A percentile compares a stretch with the other conserved stretches of the same genome.
Conservation (phyloP, 2,329 filamentous ascomycete species). For the Ascochyta lentis region DNA sequence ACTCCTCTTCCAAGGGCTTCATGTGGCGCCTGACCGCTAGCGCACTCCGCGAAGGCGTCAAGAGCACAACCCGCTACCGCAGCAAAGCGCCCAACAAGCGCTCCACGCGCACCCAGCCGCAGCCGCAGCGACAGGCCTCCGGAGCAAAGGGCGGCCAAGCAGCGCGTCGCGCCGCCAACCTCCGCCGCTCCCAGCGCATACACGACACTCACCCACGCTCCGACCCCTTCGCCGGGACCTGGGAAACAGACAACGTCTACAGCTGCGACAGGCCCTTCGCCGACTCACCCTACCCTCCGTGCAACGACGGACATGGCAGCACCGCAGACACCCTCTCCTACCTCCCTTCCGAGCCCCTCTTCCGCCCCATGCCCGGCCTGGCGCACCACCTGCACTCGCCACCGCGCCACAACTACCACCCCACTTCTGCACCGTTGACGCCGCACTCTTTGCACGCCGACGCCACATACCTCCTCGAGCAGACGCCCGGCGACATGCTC, state of each 20-base stretch:
- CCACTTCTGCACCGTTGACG: slow-evolving; percentile 3
- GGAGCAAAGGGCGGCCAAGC: slow-evolving; percentile 56
- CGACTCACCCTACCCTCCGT: neutral
- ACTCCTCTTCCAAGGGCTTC: slow-evolving; percentile 69
- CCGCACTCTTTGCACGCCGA: slow-evolving; percentile 9
- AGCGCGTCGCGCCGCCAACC: slow-evolving; percentile 40
- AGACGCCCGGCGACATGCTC: slow-evolving; percentile 29
- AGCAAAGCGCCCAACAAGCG: slow-evolving; percentile 55
- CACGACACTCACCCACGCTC: slow-evolving; percentile 20
- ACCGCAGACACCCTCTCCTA: neutral
- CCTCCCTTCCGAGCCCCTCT: neutral
- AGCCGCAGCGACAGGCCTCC: slow-evolving; percentile 52
- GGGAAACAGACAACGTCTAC: neutral
- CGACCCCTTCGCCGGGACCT: neutral
- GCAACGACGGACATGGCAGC: neutral
- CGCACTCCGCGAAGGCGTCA: slow-evolving; percentile 73
- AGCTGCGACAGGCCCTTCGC: neutral
- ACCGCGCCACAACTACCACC: neutral
- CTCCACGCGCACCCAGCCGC: slow-evolving; percentile 35
- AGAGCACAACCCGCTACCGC: slow-evolving; percentile 76
- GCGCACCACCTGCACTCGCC: neutral
- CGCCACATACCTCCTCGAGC: slow-evolving; percentile 26
- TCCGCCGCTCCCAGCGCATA: slow-evolving; percentile 30
- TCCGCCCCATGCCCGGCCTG: neutral
- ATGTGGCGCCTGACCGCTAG: slow-evolving; percentile 79